Conservation (phyloP, 768 basidiomycete genomes). For the Hericium rajendrae region DNA sequence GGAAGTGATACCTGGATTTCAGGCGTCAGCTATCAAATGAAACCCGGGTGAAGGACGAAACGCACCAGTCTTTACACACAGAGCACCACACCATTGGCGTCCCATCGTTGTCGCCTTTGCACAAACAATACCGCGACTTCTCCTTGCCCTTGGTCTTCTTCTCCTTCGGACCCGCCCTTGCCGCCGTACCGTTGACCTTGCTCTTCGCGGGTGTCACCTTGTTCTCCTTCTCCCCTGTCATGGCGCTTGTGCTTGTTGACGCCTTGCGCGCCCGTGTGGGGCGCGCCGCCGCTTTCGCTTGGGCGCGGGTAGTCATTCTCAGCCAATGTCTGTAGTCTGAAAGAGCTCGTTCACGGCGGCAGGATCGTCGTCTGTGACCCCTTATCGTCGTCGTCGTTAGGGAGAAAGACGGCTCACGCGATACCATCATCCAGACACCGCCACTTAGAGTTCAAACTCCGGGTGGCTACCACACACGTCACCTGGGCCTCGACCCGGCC, state of each 20-base stretch:
- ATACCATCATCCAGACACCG: constrained; percentile 5
- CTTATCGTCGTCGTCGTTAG: not conserved
- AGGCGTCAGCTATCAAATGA: not conserved
- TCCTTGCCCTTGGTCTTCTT: constrained; percentile 10
- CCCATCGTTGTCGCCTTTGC: constrained; percentile 59
- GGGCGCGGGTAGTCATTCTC: not conserved
- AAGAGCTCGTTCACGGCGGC: not conserved
- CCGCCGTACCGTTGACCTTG: constrained; percentile 5
- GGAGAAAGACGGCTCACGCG: not conserved
- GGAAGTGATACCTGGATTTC: constrained; percentile 62
- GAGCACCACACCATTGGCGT: constrained; percentile 71
- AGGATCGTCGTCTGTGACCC: not conserved
- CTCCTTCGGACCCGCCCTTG: constrained; percentile 2
- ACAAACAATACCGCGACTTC: constrained; percentile 40
- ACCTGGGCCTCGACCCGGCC: too few species aligned
- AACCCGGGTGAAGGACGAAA: constrained; percentile 4
- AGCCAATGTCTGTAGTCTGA: not conserved
- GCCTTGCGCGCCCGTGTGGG: not conserved
- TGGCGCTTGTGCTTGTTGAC: too few species aligned
- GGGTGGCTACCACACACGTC: too few species aligned
- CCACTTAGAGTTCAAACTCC: too few species aligned
- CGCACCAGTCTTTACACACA: constrained; percentile 60
- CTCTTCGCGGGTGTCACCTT: constrained; percentile 1
- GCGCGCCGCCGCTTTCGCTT: not conserved
- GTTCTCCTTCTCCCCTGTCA: constrained; percentile 3